Evolutionary conservation across 768 basidiomycete genomes (phyloP), one percentile per base, ranked within the genome.

Genomic region (Russula virescens): DNA sequence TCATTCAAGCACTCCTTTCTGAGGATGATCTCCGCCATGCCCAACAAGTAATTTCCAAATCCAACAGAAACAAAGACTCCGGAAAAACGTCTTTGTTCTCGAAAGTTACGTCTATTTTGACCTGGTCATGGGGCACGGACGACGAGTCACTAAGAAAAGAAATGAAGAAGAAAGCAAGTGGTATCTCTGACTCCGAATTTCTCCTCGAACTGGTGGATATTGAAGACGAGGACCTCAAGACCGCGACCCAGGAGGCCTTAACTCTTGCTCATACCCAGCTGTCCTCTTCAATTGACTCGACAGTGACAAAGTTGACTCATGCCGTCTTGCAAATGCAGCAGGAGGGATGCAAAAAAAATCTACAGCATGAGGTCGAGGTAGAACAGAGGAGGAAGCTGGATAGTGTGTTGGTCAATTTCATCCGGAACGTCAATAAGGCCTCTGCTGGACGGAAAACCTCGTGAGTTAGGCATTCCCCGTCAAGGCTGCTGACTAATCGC

Each of bases 261-360:
- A 19, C 8, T 0, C 28, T 51, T 5, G 66, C 61, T 2, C 54
- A 56, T 13, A n/a, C 42, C 0, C 47, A 56, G n/a, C 28, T 70
- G 7, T 18, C 43, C 0, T 23, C 23, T 14, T 21, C 3, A 2
- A 38, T 69, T 8, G 47, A 55, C n/a, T n/a, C 14, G 2, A 31
- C 42, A 2, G 59, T 35, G n/a, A 43, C 53, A 6, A 35, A 54
- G 9, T 28, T 56, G 21, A 19, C 58, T 1, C 26, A 23, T 1
- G 47, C 51, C 13, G 61, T 63, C 10, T 35, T 50, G 21, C 3
- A 21, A 5, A 58, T 59, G 19, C 65, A 66, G 25, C 55, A 57
- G n/a, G 55, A 62, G 0, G 55, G 34, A 0, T 59, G 61, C 31
- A 31, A 25, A 10, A 40, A 28, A n/a, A 34, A 26, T 23, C 53